Conservation (phyloP, 257 asterid species). For the Solanum gandarillasii region DNA sequence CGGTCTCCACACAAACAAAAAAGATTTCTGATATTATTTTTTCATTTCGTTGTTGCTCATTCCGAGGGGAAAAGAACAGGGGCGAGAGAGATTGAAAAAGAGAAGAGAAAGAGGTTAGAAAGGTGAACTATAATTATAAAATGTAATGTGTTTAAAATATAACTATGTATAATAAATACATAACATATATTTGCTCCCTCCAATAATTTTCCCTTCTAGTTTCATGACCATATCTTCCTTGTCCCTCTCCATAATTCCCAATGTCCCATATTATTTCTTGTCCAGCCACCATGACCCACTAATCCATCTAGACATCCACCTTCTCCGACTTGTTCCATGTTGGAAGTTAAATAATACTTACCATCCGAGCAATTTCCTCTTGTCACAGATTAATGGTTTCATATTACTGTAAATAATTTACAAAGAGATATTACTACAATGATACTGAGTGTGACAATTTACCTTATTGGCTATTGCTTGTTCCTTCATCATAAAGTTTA, state of each 20-base stretch:
- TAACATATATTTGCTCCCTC: not conserved
- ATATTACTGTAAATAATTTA: not conserved
- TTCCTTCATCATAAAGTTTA: not conserved
- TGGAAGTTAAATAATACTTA: fast-evolving
- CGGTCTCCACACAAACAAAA: too few species aligned
- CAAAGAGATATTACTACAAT: not conserved
- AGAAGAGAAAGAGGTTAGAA: too few species aligned
- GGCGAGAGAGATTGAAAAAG: too few species aligned
- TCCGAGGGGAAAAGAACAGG: not conserved
- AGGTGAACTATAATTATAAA: not conserved
- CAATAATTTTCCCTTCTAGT: not conserved
- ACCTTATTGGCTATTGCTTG: not conserved
- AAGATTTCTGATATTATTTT: too few species aligned
- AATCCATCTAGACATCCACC: not conserved
- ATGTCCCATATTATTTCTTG: not conserved
- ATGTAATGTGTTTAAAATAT: too few species aligned
- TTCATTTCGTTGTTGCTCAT: not conserved
- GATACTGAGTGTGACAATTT: not conserved
- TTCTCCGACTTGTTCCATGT: not conserved
- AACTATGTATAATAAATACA: too few species aligned
- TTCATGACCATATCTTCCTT: not conserved
- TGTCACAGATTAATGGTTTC: not conserved
- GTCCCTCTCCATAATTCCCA: not conserved
- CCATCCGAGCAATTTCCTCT: fast-evolving
- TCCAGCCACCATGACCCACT: not conserved